Conservation (phyloP, 352 stramenopile genomes). For the Globisporangium acanthophoron region DNA sequence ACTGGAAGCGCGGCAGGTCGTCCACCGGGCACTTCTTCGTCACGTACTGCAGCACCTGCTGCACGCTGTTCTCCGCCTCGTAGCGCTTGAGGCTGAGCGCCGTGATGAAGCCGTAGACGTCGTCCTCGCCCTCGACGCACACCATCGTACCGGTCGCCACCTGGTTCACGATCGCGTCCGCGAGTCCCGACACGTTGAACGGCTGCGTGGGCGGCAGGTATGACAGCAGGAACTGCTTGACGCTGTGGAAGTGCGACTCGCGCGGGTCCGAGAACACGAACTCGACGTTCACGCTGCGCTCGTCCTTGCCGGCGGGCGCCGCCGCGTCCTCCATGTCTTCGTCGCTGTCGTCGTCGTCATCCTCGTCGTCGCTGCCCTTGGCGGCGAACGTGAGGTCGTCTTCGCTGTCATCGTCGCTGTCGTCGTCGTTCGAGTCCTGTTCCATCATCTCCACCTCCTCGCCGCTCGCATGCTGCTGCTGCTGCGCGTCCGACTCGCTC, state of each 20-base stretch:
- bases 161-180: slow-evolving; percentile 70
- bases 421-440: slow-evolving; percentile 31
- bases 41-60: slow-evolving; percentile 76
- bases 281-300: slow-evolving; percentile 59
- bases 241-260: slow-evolving; percentile 80
- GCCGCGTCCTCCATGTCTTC: slow-evolving; percentile 35
- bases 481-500: slow-evolving; percentile 9
- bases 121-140: slow-evolving; percentile 68
- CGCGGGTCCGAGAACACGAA: slow-evolving; percentile 82
- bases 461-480: slow-evolving; percentile 9
- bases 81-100: slow-evolving; percentile 61
- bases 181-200: slow-evolving; percentile 78
- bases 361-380: slow-evolving; percentile 23
- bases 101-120: slow-evolving; percentile 86
- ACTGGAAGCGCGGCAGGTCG: slow-evolving; percentile 43
- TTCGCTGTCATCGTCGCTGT: slow-evolving; percentile 45
- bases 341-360: slow-evolving; percentile 50
- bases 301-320: slow-evolving; percentile 8
- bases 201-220: slow-evolving; percentile 72
- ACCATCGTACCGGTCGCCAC: slow-evolving; percentile 76
- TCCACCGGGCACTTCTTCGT: slow-evolving; percentile 60
- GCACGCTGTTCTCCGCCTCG: slow-evolving; percentile 41
- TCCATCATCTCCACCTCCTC: slow-evolving; percentile 49
- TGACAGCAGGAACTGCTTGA: slow-evolving; percentile 78
- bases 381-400: slow-evolving; percentile 60